Base-by-base conservation (phyloP, 495 filamentous ascomycete genomes). In the Penicillium argentinense region DNA sequence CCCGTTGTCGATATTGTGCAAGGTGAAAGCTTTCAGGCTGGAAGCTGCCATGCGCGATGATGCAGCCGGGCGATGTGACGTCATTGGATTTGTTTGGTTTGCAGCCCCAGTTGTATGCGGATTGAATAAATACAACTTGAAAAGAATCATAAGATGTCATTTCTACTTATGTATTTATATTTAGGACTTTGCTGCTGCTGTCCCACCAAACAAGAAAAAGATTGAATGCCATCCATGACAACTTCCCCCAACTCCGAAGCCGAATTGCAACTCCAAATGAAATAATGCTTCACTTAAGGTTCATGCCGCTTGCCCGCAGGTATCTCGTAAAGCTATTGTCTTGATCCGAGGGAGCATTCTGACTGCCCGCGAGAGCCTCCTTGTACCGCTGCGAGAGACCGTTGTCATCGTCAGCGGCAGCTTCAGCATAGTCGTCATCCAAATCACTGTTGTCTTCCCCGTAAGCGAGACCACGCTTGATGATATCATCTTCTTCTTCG, bases 321-420 rank as follows among this genome's bases (percentile, higher is more conserved):
- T 78, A 79, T 45, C 73, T 63, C 14, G 67, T 59, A 59, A 79
- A 79, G 51, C 75, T 79, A 30, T 70, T 54, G 38, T 77, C 75
- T 24, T 70, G 55, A 32, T 73, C 63, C 5, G 67, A 61, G 12
- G 65, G 60, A 1, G 44, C 48, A 29, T 36, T 39, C 18, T 60
- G 55, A 5, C 63, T 60, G 14, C 62, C 67, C 4, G 52, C 53
- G 4, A 78, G 62, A 33, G 73, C 74, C 36, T 74, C 58, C 51
- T 67, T 56, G 50, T 78, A 78, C 39, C 75, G 69, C 38, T 68
- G 53, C 8, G 69, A 63, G 39, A 76, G 68, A 27, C 69, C 68
- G 29, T 72, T 64, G 36, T 67, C 66, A 34, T 69, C 55, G 6
- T 63, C 65, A 21, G 65, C 64, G 24, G 33, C 47, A 39, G 71